Conservation (phyloP, 306 rosid genomes). For the Cucurbita maxima region DNA sequence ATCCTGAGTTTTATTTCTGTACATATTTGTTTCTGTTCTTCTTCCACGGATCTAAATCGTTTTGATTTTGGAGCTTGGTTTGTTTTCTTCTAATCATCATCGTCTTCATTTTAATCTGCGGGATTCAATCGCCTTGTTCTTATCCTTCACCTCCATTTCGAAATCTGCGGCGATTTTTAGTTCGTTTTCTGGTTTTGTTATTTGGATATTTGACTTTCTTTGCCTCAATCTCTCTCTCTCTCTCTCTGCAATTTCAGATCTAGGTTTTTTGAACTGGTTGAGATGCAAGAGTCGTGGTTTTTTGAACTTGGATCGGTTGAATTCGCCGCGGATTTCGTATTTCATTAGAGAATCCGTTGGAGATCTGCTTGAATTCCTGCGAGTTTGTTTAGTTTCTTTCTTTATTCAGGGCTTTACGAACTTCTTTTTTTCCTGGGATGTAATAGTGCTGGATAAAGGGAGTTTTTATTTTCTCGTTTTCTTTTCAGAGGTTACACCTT, state of each 20-base stretch:
- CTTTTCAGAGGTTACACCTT: conserved; percentile 4
- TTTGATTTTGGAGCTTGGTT: background rate
- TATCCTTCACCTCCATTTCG: background rate
- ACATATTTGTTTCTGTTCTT: background rate
- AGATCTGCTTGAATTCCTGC: background rate
- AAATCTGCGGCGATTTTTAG: background rate
- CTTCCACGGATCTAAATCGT: background rate
- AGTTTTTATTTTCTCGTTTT: background rate
- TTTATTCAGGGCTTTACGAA: background rate
- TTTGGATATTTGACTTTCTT: background rate
- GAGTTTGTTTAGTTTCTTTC: background rate
- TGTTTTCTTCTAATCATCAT: background rate
- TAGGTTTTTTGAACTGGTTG: background rate
- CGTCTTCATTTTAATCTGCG: background rate
- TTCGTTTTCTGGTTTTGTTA: background rate
- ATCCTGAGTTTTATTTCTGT: background rate
- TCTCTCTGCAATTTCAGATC: conserved; percentile 1
- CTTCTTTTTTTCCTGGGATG: background rate
- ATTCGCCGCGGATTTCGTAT: background rate
- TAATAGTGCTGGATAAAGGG: background rate
- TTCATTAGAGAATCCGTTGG: background rate
- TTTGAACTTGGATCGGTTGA: background rate
- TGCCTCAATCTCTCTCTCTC: background rate
- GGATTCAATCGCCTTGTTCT: background rate
- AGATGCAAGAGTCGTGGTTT: background rate